These are phyloP conservation scores for Populus nigra DNA, from an alignment of 345 rosid genomes.

Conservation along the genomic window DNA sequence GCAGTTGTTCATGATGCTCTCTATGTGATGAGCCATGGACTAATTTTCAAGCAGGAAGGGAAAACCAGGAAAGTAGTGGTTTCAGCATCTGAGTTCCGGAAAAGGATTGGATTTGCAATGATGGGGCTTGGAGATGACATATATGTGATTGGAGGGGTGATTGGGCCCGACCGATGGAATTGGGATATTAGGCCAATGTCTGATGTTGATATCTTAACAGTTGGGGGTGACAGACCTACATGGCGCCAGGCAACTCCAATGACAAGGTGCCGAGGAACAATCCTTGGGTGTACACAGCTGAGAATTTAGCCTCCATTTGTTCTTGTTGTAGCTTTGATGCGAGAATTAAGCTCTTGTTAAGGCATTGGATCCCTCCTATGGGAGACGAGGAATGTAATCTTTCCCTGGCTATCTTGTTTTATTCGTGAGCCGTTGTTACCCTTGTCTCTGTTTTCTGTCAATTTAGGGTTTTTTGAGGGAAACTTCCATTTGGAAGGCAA, in stretches of 20 bases:
- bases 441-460: conserved; percentile 10
- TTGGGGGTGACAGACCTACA: conserved; percentile 64
- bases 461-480: neutral
- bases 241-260: conserved; percentile 81
- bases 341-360: conserved; percentile 20
- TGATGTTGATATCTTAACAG: conserved; percentile 57
- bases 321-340: conserved; percentile 15
- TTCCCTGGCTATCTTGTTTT: conserved; percentile 15
- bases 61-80: conserved; percentile 50
- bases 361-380: conserved; percentile 23
- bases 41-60: conserved; percentile 59
- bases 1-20: conserved; percentile 64
- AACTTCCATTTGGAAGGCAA: neutral
- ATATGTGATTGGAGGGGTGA: conserved; percentile 81
- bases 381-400: conserved; percentile 23
- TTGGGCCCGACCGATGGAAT: conserved; percentile 79
- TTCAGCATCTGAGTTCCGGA: conserved; percentile 79
- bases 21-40: conserved; percentile 68
- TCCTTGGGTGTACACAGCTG: conserved; percentile 74
- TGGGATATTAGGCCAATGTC: conserved; percentile 78
- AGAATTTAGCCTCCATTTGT: conserved; percentile 47
- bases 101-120: conserved; percentile 82
- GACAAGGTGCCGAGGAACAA: conserved; percentile 81
- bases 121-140: conserved; percentile 68
- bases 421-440: conserved; percentile 16